A percentile compares a stretch with the other conserved stretches of the same genome.
phyloP scores from a whole-genome alignment of 441 rosid species.

The Gossypium schwendimanii region DNA sequence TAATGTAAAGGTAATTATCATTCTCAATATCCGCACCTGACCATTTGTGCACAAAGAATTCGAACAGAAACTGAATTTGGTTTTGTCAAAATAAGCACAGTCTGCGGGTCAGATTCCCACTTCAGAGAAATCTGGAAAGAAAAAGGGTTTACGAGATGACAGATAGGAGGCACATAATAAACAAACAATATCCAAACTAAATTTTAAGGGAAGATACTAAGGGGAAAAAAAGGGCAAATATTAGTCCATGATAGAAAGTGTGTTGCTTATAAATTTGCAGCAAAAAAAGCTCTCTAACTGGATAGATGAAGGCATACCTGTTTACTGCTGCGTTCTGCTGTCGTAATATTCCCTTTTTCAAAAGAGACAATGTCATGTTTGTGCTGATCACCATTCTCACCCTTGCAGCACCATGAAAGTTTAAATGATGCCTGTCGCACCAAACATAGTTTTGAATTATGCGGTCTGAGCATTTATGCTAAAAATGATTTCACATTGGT shows the following conservation, averaged over 20 bases:
- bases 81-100: conserved; percentile 81
- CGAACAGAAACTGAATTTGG: conserved; percentile 83
- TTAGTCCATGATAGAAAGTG: neutral
- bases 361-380: conserved; percentile 91
- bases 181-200: neutral
- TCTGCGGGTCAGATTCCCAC: conserved; percentile 90
- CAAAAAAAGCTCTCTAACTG: conserved; percentile 11
- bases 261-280: neutral
- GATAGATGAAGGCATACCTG: conserved; percentile 48
- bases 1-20: neutral
- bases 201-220: neutral
- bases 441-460: conserved; percentile 14
- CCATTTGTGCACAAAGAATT: conserved; percentile 71
- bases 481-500: neutral
- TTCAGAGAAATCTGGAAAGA: conserved; percentile 76
- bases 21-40: conserved; percentile 47
- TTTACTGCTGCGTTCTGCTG: conserved; percentile 86
- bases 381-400: conserved; percentile 76
- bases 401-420: conserved; percentile 93
- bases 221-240: neutral
- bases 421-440: conserved; percentile 84
- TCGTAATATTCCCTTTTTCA: conserved; percentile 90
- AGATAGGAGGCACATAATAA: conserved; percentile 9
- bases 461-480: neutral
- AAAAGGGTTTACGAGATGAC: conserved; percentile 25